Conservation (phyloP, 2,329 filamentous ascomycete genomes). For the Aspergillus latus region DNA sequence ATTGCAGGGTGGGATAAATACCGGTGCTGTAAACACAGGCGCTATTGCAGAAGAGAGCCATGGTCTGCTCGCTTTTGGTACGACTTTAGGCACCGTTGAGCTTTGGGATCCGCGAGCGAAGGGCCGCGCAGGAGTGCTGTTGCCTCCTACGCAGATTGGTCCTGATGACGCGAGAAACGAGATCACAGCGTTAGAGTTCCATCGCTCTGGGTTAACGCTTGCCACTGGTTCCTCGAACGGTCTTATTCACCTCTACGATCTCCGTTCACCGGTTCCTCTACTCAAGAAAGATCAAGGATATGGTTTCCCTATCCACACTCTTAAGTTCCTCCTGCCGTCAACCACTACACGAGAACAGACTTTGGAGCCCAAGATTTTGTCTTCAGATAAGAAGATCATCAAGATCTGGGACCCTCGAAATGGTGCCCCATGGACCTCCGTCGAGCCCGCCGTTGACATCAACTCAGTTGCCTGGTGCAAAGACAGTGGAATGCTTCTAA, state of each 20-base stretch:
- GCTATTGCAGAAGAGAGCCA: slow-evolving; percentile 87
- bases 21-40: slow-evolving; percentile 82
- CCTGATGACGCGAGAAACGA: slow-evolving; percentile 52
- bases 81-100: slow-evolving; percentile 87
- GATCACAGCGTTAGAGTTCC: slow-evolving; percentile 85
- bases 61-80: slow-evolving; percentile 89
- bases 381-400: slow-evolving; percentile 91
- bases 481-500: slow-evolving; percentile 90
- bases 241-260: slow-evolving; percentile 84
- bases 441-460: slow-evolving; percentile 91
- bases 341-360: slow-evolving; percentile 70
- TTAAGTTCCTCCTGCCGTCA: slow-evolving; percentile 66
- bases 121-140: slow-evolving; percentile 74
- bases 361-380: slow-evolving; percentile 72
- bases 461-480: slow-evolving; percentile 93
- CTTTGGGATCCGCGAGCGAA: slow-evolving; percentile 92
- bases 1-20: slow-evolving; percentile 80
- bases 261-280: slow-evolving; percentile 81
- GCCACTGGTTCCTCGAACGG: slow-evolving; percentile 86
- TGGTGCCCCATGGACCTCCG: slow-evolving; percentile 89
- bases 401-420: slow-evolving; percentile 89
- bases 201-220: slow-evolving; percentile 76
- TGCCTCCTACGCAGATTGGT: slow-evolving; percentile 50
- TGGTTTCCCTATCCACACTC: slow-evolving; percentile 84
- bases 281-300: slow-evolving; percentile 95